A percentile compares a stretch with the other conserved stretches of the same genome.
Evolutionary conservation across 2,329 filamentous ascomycete genomes (phyloP).

Genomic region (Colletotrichum noveboracense): DNA sequence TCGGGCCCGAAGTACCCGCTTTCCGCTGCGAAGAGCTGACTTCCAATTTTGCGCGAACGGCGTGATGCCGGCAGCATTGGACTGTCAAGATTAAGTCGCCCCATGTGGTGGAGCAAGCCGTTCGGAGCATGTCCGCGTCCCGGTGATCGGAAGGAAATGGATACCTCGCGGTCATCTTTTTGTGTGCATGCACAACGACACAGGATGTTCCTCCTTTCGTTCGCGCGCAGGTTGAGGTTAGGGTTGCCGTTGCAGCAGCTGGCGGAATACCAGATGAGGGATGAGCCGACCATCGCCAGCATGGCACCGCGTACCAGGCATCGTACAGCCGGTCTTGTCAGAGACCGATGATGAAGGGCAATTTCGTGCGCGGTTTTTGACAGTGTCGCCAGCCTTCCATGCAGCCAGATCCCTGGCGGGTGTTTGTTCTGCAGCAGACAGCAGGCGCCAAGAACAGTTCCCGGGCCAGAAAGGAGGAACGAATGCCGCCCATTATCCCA

Average conservation of each 20-base stretch:
- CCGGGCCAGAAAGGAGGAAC: slow-evolving; percentile 9
- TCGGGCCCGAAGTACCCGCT: slow-evolving; percentile 17
- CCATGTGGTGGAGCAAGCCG: background rate
- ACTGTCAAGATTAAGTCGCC: slow-evolving; percentile 11
- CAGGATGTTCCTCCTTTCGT: background rate
- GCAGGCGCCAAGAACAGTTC: slow-evolving; percentile 11
- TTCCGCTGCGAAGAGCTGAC: background rate
- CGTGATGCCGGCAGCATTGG: background rate
- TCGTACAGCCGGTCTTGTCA: background rate
- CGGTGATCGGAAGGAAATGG: background rate
- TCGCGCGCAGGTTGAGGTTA: background rate
- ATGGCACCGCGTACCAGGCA: background rate
- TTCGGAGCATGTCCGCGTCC: slow-evolving; percentile 5
- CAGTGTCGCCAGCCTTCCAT: background rate
- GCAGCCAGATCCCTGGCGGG: slow-evolving; percentile 4
- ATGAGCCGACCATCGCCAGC: slow-evolving; percentile 4
- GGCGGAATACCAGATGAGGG: background rate
- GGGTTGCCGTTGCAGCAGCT: background rate
- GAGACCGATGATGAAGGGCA: background rate
- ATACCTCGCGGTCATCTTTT: background rate
- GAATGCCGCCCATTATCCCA: slow-evolving; percentile 16
- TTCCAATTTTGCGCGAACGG: background rate
- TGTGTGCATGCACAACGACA: background rate
- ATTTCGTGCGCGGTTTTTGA: slow-evolving; percentile 15
- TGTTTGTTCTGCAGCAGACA: slow-evolving; percentile 19